phyloP scores from a whole-genome alignment of 2,329 filamentous ascomycete species.

The Cytospora piceae region DNA sequence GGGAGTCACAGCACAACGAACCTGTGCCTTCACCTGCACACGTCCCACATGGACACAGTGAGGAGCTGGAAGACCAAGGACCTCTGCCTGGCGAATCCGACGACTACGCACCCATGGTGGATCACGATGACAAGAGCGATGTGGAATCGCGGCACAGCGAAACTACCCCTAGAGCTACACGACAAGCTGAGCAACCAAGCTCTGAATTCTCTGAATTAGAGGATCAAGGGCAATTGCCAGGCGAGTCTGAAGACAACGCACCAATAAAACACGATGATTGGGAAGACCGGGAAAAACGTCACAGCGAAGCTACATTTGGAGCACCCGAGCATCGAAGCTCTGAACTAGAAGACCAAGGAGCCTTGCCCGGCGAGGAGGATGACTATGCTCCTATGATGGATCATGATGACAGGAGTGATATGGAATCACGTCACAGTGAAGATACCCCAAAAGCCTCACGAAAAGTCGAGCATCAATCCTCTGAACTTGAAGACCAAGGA shows the following conservation, averaged over 20 bases:
- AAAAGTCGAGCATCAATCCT: background rate
- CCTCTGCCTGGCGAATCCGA: slow-evolving; percentile 23
- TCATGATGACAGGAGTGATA: slow-evolving; percentile 36
- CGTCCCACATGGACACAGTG: background rate
- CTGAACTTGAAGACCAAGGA: slow-evolving; percentile 22
- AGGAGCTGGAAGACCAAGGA: slow-evolving; percentile 25
- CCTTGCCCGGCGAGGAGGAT: slow-evolving; percentile 13
- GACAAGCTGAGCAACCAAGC: background rate
- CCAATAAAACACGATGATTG: background rate
- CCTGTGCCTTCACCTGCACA: slow-evolving; percentile 1
- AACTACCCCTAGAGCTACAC: slow-evolving; percentile 1
- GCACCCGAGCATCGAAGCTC: background rate
- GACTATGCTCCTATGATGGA: slow-evolving; percentile 19
- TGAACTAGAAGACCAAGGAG: slow-evolving; percentile 17
- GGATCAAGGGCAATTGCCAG: slow-evolving; percentile 13
- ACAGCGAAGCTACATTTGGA: background rate
- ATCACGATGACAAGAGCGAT: slow-evolving; percentile 36
- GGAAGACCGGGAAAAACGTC: background rate
- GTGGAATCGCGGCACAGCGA: slow-evolving; percentile 32
- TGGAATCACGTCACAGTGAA: slow-evolving; percentile 31
- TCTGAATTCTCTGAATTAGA: slow-evolving; percentile 11
- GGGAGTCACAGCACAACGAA: slow-evolving; percentile 13
- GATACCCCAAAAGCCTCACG: background rate
- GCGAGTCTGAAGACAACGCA: slow-evolving; percentile 17
- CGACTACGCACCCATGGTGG: slow-evolving; percentile 20